These are phyloP conservation scores for Aspergillus carbonarius DNA, from an alignment of 2,329 filamentous ascomycete genomes.

Conservation along the genomic window DNA sequence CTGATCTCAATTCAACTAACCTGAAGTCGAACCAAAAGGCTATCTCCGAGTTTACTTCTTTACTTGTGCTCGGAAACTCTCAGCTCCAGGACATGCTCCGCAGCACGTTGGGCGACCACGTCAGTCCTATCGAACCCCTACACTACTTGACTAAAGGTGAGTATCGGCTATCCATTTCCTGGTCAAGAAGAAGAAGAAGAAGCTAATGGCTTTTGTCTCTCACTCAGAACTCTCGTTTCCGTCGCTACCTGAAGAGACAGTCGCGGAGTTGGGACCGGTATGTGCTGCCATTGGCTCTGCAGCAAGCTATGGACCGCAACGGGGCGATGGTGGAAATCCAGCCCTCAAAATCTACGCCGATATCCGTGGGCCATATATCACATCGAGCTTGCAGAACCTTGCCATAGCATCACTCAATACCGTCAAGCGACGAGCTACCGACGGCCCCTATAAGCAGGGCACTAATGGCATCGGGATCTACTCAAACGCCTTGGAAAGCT, in stretches of 20 bases:
- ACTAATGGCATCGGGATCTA: constrained; percentile 92
- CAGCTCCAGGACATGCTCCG: constrained; percentile 85
- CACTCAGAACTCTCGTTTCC: constrained; percentile 69
- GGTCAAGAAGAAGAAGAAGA: no score
- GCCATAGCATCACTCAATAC: constrained; percentile 83
- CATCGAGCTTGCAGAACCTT: constrained; percentile 76
- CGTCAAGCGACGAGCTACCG: constrained; percentile 70
- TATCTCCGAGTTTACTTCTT: constrained; percentile 71
- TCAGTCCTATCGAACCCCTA: constrained; percentile 78
- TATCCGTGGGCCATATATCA: constrained; percentile 82
- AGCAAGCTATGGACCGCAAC: constrained; percentile 52
- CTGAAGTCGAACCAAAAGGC: constrained; percentile 88
- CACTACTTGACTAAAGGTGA: constrained; percentile 88
- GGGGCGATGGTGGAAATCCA: constrained; percentile 61
- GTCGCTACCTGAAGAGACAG: constrained; percentile 70
- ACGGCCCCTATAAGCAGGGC: constrained; percentile 81
- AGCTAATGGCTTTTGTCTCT: constrained; percentile 30
- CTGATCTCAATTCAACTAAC: constrained; percentile 85
- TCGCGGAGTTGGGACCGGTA: constrained; percentile 74
- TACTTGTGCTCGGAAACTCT: constrained; percentile 75
- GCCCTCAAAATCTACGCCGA: constrained; percentile 83
- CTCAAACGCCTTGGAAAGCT: constrained; percentile 78
- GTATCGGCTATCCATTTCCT: background rate
- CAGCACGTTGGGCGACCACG: constrained; percentile 73
- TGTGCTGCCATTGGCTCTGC: constrained; percentile 71